Conservation (phyloP, 176 grass and related monocot species). For the Panicum miliaceum region DNA sequence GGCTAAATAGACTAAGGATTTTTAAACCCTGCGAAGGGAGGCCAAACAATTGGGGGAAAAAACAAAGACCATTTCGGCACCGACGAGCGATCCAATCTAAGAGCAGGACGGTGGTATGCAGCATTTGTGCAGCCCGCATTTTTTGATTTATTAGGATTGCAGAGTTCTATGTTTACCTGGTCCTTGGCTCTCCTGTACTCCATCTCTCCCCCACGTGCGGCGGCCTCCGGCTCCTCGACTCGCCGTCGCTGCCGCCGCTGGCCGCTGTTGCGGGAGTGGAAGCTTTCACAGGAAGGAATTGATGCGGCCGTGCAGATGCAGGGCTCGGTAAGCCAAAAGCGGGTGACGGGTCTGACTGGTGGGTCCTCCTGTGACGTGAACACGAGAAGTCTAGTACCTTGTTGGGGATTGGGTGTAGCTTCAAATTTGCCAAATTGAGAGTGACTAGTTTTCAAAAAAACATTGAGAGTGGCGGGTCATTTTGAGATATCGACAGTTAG, state of each 20-base stretch:
- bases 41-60: not conserved
- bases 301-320: not conserved
- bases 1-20: not conserved
- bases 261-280: not conserved
- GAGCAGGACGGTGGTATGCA: not conserved
- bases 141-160: not conserved
- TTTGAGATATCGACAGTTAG: too few relatives aligned
- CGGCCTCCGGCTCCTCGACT: not conserved
- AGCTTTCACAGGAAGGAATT: not conserved
- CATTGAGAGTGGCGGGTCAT: too few relatives aligned
- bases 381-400: too few relatives aligned
- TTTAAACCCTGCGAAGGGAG: not conserved
- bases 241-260: not conserved
- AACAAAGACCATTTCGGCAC: not conserved
- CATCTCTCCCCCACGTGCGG: slow-evolving; percentile 40
- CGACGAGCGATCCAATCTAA: slow-evolving; percentile 38
- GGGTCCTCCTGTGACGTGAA: too few relatives aligned
- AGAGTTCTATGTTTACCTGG: slow-evolving; percentile 42
- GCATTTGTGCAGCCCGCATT: not conserved
- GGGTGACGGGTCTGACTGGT: not conserved
- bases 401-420: too few relatives aligned
- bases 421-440: too few relatives aligned
- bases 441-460: too few relatives aligned
- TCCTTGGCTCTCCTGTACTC: slow-evolving; percentile 68
- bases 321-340: too few relatives aligned